Evolutionary conservation across 1,139 yeast species (phyloP), one percentile per base, ranked within the genome.

Genomic region (Kodamaea fungicola): DNA sequence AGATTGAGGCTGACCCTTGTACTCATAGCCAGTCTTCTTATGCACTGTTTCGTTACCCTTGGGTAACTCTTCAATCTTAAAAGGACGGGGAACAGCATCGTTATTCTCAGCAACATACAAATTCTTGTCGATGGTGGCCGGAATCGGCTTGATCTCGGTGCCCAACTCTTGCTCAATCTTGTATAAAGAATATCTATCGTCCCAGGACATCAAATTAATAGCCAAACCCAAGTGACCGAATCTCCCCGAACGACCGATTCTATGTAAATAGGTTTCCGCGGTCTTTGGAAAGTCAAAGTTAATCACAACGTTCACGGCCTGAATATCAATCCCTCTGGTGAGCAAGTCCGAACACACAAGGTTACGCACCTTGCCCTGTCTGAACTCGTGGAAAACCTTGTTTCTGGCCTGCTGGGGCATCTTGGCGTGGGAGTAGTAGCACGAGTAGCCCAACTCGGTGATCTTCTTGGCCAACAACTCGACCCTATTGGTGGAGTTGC

Each of bases 171-270:
- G 96, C 64, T 92, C 98, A 54, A 92, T 90, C 64, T 88, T 88
- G 68, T 89, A 92, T 55, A 92, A 74, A 55, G 85, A 87, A 66
- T 86, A 89, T 59, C 97, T 80, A 61, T 94, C 98, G 56, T 89
- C 83, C 97, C 97, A 92, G 62, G 90, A 87, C 71, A 92, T 89
- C 55, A 92, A 78, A 65, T 92, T 94, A 57, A 92, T 90, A 31
- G 98, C 98, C 60, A 92, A 76, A 74, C 98, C 98, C 59, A 90
- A 79, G 62, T 94, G 98, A 50, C 98, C 98, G 60, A 89, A 92
- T 74, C 98, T 85, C 52, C 98, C 99, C 3, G 97, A 89, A 73
- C 99, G 90, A 74, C 99, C 97, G 56, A 92, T 94, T 76, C 98
- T 86, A 67, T 92, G 98, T 53, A 92, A 77, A 63, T 92, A 92